These are phyloP conservation scores for Komagataella kurtzmanii DNA, from an alignment of 805 yeast species.

Conservation along the genomic window DNA sequence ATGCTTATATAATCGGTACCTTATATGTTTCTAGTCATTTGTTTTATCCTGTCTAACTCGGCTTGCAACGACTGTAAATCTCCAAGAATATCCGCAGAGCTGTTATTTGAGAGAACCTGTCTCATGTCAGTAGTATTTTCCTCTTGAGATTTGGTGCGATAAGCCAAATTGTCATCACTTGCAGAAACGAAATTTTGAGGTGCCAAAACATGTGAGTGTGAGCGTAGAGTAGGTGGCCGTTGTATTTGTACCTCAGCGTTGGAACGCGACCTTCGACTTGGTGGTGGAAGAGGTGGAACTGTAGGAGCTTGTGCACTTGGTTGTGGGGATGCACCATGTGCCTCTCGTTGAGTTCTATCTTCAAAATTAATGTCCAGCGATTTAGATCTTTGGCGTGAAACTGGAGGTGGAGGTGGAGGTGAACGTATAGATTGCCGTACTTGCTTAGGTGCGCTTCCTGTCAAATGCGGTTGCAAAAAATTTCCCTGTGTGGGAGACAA, in stretches of 20 bases:
- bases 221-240: slow-evolving; percentile 19
- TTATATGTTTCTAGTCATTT: background rate
- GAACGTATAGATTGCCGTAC: slow-evolving; percentile 12
- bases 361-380: background rate
- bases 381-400: background rate
- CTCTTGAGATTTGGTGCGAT: background rate
- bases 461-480: slow-evolving; percentile 21
- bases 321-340: background rate
- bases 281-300: slow-evolving; percentile 8
- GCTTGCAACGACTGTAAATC: slow-evolving; percentile 55
- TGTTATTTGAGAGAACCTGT: background rate
- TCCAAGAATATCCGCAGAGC: slow-evolving; percentile 27
- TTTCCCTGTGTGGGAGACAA: background rate
- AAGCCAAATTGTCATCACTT: slow-evolving; percentile 5
- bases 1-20: background rate
- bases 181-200: slow-evolving; percentile 3
- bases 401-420: slow-evolving; percentile 3
- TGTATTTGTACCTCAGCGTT: slow-evolving; percentile 15
- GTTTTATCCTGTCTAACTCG: slow-evolving; percentile 37
- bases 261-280: slow-evolving; percentile 4
- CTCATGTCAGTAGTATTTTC: background rate
- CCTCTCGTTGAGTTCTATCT: background rate
- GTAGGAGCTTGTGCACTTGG: slow-evolving; percentile 3
- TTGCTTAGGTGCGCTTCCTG: slow-evolving; percentile 44
- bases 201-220: slow-evolving; percentile 1